These are phyloP conservation scores for Phytophthora parvispora DNA, from an alignment of 352 stramenopile genomes.

Conservation along the genomic window DNA sequence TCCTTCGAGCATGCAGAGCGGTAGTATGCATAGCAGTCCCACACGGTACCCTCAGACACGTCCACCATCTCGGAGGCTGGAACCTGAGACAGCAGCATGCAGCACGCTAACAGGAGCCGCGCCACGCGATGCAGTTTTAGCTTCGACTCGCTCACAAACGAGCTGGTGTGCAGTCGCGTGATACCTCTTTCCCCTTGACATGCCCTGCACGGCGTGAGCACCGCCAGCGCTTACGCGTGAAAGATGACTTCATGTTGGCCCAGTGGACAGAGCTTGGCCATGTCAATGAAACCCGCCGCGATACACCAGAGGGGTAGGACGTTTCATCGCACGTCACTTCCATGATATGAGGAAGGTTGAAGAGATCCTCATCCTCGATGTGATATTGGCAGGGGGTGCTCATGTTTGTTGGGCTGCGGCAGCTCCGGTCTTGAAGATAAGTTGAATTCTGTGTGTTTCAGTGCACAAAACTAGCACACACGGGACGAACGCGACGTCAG, in stretches of 20 bases:
- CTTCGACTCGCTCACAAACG: background rate
- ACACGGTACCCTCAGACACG: background rate
- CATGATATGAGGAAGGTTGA: background rate
- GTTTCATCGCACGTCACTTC: constrained; percentile 4
- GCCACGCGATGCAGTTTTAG: background rate
- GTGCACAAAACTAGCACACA: no score
- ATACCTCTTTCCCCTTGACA: background rate
- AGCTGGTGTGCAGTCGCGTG: background rate
- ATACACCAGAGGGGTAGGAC: background rate
- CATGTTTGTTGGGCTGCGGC: background rate
- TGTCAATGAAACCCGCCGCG: constrained; percentile 6
- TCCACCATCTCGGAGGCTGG: constrained; percentile 1
- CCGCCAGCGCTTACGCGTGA: background rate
- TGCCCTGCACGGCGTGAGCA: background rate
- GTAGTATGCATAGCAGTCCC: background rate
- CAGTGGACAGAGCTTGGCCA: background rate
- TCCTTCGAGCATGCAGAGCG: no score
- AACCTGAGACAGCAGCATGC: constrained; percentile 2
- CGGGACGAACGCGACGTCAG: no score
- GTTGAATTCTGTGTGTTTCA: background rate
- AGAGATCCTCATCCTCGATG: constrained; percentile 1
- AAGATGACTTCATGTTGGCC: background rate
- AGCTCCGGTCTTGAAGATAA: background rate
- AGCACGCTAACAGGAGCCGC: constrained; percentile 3
- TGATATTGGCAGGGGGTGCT: constrained; percentile 6